Conservation (phyloP, 2,329 filamentous ascomycete species). For the Ceratocystis alfenasii region DNA sequence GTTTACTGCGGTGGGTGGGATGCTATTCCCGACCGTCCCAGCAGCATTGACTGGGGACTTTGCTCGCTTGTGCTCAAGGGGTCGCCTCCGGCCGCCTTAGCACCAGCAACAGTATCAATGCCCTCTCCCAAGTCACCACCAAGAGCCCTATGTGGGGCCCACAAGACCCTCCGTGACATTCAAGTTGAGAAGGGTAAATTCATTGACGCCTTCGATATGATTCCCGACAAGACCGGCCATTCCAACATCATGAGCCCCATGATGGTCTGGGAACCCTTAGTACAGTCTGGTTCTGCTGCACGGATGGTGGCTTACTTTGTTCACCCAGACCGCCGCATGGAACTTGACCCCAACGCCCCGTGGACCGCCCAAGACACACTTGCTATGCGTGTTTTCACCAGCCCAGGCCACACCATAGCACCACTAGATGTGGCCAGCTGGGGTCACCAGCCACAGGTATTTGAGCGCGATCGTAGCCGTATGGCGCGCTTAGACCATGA, state of each 20-base stretch:
- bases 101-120: not conserved
- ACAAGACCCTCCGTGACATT: slow-evolving; percentile 7
- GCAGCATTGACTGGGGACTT: slow-evolving; percentile 8
- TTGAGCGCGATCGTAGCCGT: slow-evolving; percentile 7
- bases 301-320: slow-evolving; percentile 15
- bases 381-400: slow-evolving; percentile 13
- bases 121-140: not conserved
- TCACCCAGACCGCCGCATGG: slow-evolving; percentile 11
- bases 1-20: slow-evolving; percentile 11
- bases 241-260: slow-evolving; percentile 11
- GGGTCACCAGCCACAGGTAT: slow-evolving; percentile 3
- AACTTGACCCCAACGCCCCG: not conserved
- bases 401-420: slow-evolving; percentile 10
- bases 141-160: not conserved
- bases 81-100: not conserved
- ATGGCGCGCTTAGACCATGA: slow-evolving; percentile 24
- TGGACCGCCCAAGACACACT: slow-evolving; percentile 10
- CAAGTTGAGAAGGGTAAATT: slow-evolving; percentile 3
- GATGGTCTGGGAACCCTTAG: slow-evolving; percentile 14
- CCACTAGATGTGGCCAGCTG: slow-evolving; percentile 6
- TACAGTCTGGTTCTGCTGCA: not conserved
- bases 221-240: slow-evolving; percentile 14
- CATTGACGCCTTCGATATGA: slow-evolving; percentile 6
- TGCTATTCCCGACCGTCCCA: not conserved
- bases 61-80: slow-evolving; percentile 1